Evolutionary conservation across 2,329 filamentous ascomycete genomes (phyloP), one percentile per base, ranked within the genome.

Genomic region (Aspergillus chevalieri): DNA sequence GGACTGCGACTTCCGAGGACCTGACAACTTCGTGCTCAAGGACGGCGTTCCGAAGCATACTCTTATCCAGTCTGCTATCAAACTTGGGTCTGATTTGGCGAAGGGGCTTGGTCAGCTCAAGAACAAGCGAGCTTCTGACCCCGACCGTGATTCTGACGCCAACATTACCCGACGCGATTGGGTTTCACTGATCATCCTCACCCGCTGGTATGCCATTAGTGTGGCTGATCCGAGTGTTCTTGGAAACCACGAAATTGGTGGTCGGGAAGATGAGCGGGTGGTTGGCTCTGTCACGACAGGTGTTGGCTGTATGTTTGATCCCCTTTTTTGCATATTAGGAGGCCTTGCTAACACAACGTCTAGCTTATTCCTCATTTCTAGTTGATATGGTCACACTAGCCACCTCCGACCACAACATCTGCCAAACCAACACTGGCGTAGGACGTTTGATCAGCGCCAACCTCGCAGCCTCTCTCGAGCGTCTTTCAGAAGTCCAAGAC

Each of bases 171-270:
- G 71, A 21, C 68, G 70, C 19, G 66, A 62, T 48, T 74, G 69
- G 67, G 67, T 70, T 4, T 66, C 67, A 2, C 53, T 72, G 47
- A 62, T 62, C 33, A 68, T 73, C 33, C 50, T 73, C 39, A 61
- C 64, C 6, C 70, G 71, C 36, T 73, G 69, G 70, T 69, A 73
- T 52, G 63, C 67, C 17, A 63, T 72, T 28, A 70, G 69, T 55
- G 66, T 70, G 12, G 69, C 68, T 38, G 68, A 71, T 42, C 61
- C 60, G 17, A 71, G 67, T 50, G 57, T 70, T 30, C 60, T 73
- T 38, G 65, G 63, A 33, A 64, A 57, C 9, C 59, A 69, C 30
- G 69, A 72, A 47, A 66, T 71, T 46, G 66, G 64, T 44, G 65
- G 65, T 8, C 65, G 62, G 28, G 67, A 70, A 39, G 70, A 73